Conservation (phyloP, 495 filamentous ascomycete genomes). For the Sphaerosporella brunnea region DNA sequence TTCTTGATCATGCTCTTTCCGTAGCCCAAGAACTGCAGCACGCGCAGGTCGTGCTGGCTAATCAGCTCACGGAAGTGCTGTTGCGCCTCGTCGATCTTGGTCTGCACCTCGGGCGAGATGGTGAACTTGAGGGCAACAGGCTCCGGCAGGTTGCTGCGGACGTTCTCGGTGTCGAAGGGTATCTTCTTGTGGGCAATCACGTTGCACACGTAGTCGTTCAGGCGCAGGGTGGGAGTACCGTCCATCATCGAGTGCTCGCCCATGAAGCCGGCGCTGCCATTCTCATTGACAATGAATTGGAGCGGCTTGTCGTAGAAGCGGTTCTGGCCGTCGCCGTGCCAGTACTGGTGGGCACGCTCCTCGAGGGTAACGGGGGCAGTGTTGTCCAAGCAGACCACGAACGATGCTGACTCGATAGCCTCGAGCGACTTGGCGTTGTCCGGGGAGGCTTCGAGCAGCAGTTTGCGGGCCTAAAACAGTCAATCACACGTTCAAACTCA, state of each 20-base stretch:
- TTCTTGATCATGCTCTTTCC: slow-evolving; percentile 99
- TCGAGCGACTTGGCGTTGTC: slow-evolving; percentile 58
- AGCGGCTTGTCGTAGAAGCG: slow-evolving; percentile 97
- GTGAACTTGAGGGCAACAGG: slow-evolving; percentile 61
- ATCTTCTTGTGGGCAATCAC: slow-evolving; percentile 83
- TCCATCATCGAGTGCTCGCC: slow-evolving; percentile 99
- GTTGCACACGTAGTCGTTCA: slow-evolving; percentile 84
- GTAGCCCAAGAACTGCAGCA: slow-evolving; percentile 92
- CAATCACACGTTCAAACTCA: slow-evolving; percentile 5
- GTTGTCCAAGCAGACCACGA: slow-evolving; percentile 87
- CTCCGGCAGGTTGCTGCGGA: slow-evolving; percentile 72
- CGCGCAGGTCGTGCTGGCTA: slow-evolving; percentile 69
- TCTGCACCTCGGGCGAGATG: slow-evolving; percentile 49
- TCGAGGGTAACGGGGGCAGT: slow-evolving; percentile 82
- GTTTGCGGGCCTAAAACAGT: slow-evolving; percentile 38
- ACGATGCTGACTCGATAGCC: slow-evolving; percentile 76
- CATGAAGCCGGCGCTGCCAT: slow-evolving; percentile 92
- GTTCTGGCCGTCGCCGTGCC: slow-evolving; percentile 92
- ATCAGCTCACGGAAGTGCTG: slow-evolving; percentile 66
- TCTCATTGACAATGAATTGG: slow-evolving; percentile 96
- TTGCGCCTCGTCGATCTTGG: slow-evolving; percentile 56
- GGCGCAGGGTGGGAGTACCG: slow-evolving; percentile 86
- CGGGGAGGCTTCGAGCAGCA: slow-evolving; percentile 54
- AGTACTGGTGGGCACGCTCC: slow-evolving; percentile 90
- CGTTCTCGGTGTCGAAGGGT: slow-evolving; percentile 53